phyloP scores from a whole-genome alignment of 139 green algal species.

The Tetraselmis striata region DNA sequence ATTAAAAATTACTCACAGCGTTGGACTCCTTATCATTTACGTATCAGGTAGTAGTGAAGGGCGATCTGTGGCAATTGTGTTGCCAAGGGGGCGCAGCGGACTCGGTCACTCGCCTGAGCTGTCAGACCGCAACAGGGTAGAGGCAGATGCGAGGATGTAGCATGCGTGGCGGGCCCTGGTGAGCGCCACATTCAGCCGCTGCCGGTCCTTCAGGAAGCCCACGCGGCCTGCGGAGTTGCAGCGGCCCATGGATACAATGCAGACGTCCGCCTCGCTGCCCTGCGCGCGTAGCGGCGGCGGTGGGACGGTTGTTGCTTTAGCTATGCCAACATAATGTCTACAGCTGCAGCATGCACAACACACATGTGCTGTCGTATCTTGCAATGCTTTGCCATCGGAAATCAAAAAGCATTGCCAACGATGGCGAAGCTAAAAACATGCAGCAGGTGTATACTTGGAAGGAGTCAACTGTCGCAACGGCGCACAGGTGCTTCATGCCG shows the following conservation, averaged over 20 bases:
- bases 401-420: no score
- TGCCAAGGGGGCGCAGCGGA: no score
- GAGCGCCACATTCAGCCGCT: constrained; percentile 88
- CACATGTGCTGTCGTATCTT: no score
- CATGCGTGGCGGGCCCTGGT: constrained; percentile 52
- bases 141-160: background rate
- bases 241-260: constrained; percentile 84
- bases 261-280: constrained; percentile 85
- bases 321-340: no score
- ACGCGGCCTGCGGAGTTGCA: constrained; percentile 56
- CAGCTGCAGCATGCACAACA: no score
- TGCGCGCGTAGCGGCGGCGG: no score
- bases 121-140: background rate
- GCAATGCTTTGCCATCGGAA: no score
- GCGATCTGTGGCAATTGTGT: background rate
- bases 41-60: no score
- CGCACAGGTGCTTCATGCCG: background rate
- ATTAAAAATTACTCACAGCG: background rate
- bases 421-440: no score
- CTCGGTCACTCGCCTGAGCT: background rate
- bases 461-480: background rate
- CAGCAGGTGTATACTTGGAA: background rate
- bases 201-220: constrained; percentile 78
- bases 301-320: no score
- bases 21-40: background rate